phyloP scores from a whole-genome alignment of 768 basidiomycete species.

The Amanita muscaria region DNA sequence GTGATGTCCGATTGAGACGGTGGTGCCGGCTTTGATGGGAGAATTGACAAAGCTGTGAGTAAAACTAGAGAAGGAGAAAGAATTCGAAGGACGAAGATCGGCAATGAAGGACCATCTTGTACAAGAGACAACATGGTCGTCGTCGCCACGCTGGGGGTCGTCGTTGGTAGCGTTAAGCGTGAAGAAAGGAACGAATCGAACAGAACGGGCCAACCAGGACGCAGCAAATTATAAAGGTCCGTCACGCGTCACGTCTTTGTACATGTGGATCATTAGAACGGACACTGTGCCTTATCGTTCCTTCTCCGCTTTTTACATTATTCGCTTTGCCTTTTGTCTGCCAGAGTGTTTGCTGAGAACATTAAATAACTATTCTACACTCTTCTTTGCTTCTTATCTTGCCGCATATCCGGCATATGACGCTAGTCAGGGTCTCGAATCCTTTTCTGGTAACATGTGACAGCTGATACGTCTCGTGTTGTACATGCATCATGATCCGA shows the following conservation, averaged over 20 bases:
- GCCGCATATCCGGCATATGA: too few relatives aligned
- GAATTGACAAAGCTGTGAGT: constrained; percentile 51
- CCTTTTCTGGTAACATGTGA: too few relatives aligned
- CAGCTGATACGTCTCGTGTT: too few relatives aligned
- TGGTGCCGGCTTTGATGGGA: constrained; percentile 37
- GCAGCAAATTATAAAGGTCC: constrained; percentile 17
- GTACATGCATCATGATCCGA: too few relatives aligned
- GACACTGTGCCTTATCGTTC: too few relatives aligned
- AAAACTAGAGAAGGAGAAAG: constrained; percentile 62
- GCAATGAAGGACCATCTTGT: constrained; percentile 15
- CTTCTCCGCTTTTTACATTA: too few relatives aligned
- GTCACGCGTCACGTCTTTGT: constrained; percentile 20
- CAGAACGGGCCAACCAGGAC: neutral
- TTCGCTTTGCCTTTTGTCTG: too few relatives aligned
- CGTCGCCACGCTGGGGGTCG: constrained; percentile 17
- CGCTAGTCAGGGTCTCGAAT: too few relatives aligned
- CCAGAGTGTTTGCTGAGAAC: too few relatives aligned
- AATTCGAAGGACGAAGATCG: constrained; percentile 52
- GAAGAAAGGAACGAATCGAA: constrained; percentile 10
- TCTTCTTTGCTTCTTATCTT: too few relatives aligned
- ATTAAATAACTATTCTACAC: too few relatives aligned
- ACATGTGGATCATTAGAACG: too few relatives aligned
- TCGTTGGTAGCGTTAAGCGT: constrained; percentile 15
- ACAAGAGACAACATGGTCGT: constrained; percentile 19
- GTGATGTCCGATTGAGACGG: constrained; percentile 62